Percentiles rank a stretch among this genome's conserved stretches.
Evolutionary conservation across 2,329 filamentous ascomycete genomes (phyloP).

Genomic region (Penicillium verrucosum): DNA sequence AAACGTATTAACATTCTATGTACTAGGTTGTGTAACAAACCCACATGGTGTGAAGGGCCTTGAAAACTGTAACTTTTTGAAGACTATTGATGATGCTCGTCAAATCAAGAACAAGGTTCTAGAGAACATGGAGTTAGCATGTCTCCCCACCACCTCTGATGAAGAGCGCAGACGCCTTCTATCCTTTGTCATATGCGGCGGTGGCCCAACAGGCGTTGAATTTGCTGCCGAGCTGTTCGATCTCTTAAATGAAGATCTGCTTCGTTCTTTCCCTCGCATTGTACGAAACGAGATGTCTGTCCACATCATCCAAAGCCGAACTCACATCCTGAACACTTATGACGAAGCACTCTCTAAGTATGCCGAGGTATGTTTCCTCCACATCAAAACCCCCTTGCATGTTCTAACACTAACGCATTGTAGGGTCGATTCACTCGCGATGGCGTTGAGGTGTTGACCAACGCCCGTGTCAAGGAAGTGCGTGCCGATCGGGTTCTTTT

Average conservation of each 20-base stretch:
- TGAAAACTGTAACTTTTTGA: slow-evolving; percentile 90
- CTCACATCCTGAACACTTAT: slow-evolving; percentile 96
- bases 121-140: slow-evolving; percentile 84
- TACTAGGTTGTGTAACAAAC: slow-evolving; percentile 74
- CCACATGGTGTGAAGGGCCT: slow-evolving; percentile 93
- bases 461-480: slow-evolving; percentile 89
- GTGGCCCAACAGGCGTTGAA: slow-evolving; percentile 93
- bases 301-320: slow-evolving; percentile 89
- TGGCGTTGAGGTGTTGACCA: slow-evolving; percentile 85
- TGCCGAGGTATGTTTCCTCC: slow-evolving; percentile 61
- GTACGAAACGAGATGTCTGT: slow-evolving; percentile 97
- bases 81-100: slow-evolving; percentile 89
- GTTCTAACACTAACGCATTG: slow-evolving; percentile 3
- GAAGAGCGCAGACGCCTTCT: slow-evolving; percentile 81
- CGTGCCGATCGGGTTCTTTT: slow-evolving; percentile 80
- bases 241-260: slow-evolving; percentile 90
- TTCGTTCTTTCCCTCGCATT: slow-evolving; percentile 76
- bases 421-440: slow-evolving; percentile 80
- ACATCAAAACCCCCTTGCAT: too few species aligned
- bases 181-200: slow-evolving; percentile 94
- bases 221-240: slow-evolving; percentile 97
- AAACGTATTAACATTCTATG: slow-evolving; percentile 6
- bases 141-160: slow-evolving; percentile 86
- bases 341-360: slow-evolving; percentile 91
- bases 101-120: slow-evolving; percentile 85